phyloP scores from a whole-genome alignment of 1,284 basidiomycete genomes.

The Sutorius eximius region DNA sequence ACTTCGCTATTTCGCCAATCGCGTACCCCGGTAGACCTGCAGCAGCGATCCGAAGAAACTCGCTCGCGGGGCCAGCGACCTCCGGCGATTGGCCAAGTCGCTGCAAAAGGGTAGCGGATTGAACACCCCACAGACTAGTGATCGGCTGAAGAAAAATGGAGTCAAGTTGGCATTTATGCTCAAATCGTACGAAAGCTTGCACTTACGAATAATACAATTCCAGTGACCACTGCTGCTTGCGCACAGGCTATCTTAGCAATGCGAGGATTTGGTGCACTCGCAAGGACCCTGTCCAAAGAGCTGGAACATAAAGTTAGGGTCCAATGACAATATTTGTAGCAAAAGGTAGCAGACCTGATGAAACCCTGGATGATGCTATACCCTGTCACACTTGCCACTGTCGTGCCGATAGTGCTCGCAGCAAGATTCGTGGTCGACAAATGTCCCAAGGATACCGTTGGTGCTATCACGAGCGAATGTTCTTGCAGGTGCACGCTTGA shows the following conservation, averaged over 20 bases:
- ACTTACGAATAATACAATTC: slow-evolving; percentile 23
- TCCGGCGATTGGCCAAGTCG: slow-evolving; percentile 28
- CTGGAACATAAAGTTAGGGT: slow-evolving; percentile 11
- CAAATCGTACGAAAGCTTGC: neutral
- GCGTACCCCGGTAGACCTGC: slow-evolving; percentile 31
- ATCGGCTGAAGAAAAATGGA: slow-evolving; percentile 16
- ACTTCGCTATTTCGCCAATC: slow-evolving; percentile 32
- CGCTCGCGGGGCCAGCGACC: slow-evolving; percentile 18
- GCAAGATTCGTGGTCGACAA: slow-evolving; percentile 30
- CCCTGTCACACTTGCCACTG: slow-evolving; percentile 28
- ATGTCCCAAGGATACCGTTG: slow-evolving; percentile 28
- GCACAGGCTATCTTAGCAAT: slow-evolving; percentile 22
- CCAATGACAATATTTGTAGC: neutral
- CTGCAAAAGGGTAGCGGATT: slow-evolving; percentile 21
- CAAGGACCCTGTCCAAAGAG: slow-evolving; percentile 25
- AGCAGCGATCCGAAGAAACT: slow-evolving; percentile 27
- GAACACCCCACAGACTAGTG: slow-evolving; percentile 22
- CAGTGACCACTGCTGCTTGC: slow-evolving; percentile 26
- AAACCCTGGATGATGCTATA: slow-evolving; percentile 32
- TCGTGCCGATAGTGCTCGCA: slow-evolving; percentile 27
- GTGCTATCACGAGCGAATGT: slow-evolving; percentile 30
- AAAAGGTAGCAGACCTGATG: slow-evolving; percentile 17
- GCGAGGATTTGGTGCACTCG: slow-evolving; percentile 10
- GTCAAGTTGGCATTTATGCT: neutral
- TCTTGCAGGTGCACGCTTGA: slow-evolving; percentile 27